Evolutionary conservation across 306 rosid species (phyloP), one percentile per base, ranked within the genome.

Genomic region (Citrullus amarus): DNA sequence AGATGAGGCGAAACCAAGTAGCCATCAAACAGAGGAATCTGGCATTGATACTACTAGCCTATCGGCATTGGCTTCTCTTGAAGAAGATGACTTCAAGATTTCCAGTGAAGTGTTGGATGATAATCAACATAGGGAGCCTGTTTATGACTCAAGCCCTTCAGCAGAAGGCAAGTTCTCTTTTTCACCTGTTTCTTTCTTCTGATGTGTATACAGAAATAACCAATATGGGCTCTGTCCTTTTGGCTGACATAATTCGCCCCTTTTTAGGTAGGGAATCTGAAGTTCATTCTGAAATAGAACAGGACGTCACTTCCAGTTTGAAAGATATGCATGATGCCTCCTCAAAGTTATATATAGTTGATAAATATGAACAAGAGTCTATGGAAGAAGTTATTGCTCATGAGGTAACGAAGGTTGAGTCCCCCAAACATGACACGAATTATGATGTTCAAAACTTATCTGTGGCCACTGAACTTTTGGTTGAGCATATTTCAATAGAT

Each of bases 91-190:
- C 60, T 63, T 86, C 80, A 86, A 76, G 39, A 58, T 83, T 75
- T 32, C 68, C 71, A 79, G 85, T 76, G 78, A 81, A 71, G 88
- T 68, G 78, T 83, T 75, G 76, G 91, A 88, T 82, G 96, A 87
- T 14, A 82, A 44, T 81, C 90, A 81, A 39, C 84, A 58, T 2
- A 80, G 68, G 80, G 97, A 91, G 43, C 98, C 98, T 28, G 96
- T 96, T 78, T 96, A 96, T 79, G 99, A 92, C 82, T 86, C 93
- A 65, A 88, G 89, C 80, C 99, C 99, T 73, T 70, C 78, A 1
- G 81, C 90, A 73, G 83, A 83, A 72, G 94, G 84, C 80, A 89
- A 80, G 82, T 79, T 82, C 56, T 85, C 87, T 9, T 81, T 87
- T 79, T 81, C 82, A 43, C 88, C 97, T 53, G 57, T 78, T 76